phyloP scores from a whole-genome alignment of 352 stramenopile genomes.

The Phytophthora sojae region DNA sequence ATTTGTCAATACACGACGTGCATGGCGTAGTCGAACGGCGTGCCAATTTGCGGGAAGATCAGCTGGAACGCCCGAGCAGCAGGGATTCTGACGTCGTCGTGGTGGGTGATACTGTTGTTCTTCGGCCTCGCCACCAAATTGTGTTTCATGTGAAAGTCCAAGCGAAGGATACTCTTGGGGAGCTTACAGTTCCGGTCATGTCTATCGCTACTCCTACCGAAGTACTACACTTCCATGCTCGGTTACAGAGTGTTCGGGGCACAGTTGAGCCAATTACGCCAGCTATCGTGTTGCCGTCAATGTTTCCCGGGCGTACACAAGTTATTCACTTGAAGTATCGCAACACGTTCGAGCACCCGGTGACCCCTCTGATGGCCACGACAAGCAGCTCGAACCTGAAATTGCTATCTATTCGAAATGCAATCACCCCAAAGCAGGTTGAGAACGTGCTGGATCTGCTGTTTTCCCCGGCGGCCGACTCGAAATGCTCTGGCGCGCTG shows the following conservation, averaged over 20 bases:
- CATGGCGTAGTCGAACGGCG: not conserved
- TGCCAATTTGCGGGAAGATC: not conserved
- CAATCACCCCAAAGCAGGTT: constrained; percentile 25
- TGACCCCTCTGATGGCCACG: constrained; percentile 30
- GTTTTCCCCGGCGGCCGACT: constrained; percentile 43
- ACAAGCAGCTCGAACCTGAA: constrained; percentile 25
- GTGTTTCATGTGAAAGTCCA: constrained; percentile 37
- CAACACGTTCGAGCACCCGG: constrained; percentile 52
- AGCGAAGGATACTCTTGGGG: constrained; percentile 29
- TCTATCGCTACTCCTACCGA: constrained; percentile 48
- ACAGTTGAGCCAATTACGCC: constrained; percentile 38
- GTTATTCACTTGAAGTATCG: constrained; percentile 48
- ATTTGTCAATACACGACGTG: constrained; percentile 26
- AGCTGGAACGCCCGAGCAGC: not conserved
- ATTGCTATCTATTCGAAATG: constrained; percentile 30
- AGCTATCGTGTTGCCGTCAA: constrained; percentile 39
- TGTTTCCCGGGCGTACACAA: constrained; percentile 45
- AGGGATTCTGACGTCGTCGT: constrained; percentile 3
- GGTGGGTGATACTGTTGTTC: constrained; percentile 31
- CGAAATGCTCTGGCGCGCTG: constrained; percentile 30
- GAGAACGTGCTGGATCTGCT: constrained; percentile 38
- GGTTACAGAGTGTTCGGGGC: constrained; percentile 43
- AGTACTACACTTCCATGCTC: constrained; percentile 45
- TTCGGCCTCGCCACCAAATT: constrained; percentile 40
- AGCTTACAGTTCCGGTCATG: constrained; percentile 43